A percentile compares a stretch with the other conserved stretches of the same genome.
Conservation (phyloP, 108 stramenopile genomes). For the Skeletonema menzelii region DNA sequence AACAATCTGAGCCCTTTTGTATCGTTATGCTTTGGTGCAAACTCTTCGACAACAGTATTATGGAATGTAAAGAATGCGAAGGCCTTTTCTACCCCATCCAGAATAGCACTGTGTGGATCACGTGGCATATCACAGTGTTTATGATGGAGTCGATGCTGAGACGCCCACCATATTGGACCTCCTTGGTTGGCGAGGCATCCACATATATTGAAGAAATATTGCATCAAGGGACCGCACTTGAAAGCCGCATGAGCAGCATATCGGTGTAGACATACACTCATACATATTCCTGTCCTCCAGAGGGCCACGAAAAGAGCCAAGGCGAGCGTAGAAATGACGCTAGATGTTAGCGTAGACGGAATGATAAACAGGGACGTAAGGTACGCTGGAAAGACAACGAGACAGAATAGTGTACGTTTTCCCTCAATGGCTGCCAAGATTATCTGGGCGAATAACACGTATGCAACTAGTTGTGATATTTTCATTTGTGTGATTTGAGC, state of each 20-base stretch:
- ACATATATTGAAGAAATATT: conserved; percentile 39
- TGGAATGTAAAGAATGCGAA: conserved; percentile 50
- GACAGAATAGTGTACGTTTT: conserved; percentile 40
- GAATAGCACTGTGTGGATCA: conserved; percentile 60
- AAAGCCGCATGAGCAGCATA: conserved; percentile 66
- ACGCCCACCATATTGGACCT: conserved; percentile 71
- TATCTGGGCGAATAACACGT: conserved; percentile 10
- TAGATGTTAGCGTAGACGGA: conserved; percentile 16
- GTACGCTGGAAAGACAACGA: conserved; percentile 47
- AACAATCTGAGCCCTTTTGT: conserved; percentile 33
- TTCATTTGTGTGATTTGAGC: not conserved
- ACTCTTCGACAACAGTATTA: conserved; percentile 43
- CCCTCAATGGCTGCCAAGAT: conserved; percentile 17
- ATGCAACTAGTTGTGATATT: conserved; percentile 10
- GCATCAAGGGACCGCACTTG: conserved; percentile 45
- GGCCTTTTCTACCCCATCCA: conserved; percentile 50
- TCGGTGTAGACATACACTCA: conserved; percentile 64
- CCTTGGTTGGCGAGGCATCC: conserved; percentile 64
- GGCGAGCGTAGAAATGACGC: not conserved
- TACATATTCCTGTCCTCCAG: conserved; percentile 45
- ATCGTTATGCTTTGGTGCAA: conserved; percentile 51
- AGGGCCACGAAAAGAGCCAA: conserved; percentile 23
- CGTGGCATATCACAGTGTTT: conserved; percentile 54
- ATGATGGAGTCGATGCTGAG: conserved; percentile 66
- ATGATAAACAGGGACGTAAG: conserved; percentile 29